Base-by-base conservation (phyloP, 2,329 filamentous ascomycete genomes). In the Verticillium klebahnii region DNA sequence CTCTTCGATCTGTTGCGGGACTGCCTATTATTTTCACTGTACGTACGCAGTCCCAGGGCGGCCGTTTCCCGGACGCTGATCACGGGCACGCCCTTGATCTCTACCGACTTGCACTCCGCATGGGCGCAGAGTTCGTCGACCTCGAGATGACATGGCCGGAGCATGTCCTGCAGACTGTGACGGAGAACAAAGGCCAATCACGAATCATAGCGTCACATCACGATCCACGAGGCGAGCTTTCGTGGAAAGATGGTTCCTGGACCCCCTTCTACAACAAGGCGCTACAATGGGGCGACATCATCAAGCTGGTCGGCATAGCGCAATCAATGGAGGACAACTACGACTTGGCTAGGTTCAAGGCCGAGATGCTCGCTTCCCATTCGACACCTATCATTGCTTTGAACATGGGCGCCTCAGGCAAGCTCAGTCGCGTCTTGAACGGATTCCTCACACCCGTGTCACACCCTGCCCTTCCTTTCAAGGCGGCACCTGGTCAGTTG, bases 201-300 rank as follows among this genome's bases (percentile, higher is more conserved):
- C 89, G 88, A 64, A 91, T 99, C 71, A 96, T 99, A 69, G 93
- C 94, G 9, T 99, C 95, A 0, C 94, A 99, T 73, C 95, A 99
- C 73, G 95, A 99, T 72, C 91, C 93, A 0, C 78, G 84, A 61
- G 89, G 89, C 9, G 80, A 82, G 25, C 80, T 98, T 19, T 94
- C 91, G 1, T 99, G 95, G 95, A 88, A 83, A 66, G 93, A 96
- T 68, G 92, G 91, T n/a, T 92, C 91, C 0, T 99, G 95, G 94
- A 88, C 95, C 61, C 84, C 89, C 32, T 89, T 88, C 76, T 98
- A 96, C 81, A 97, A 97, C 76, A 88, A 87, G 70, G 94, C 94
- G 17, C 79, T 97, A 15, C 90, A 96, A 71, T 91, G 92, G 69
- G 95, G 94, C 57, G 93, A 98, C 71, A 83, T 98, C 62, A 92